Conservation (phyloP, 129 eudicot species). For the Smallanthus sonchifolius region DNA sequence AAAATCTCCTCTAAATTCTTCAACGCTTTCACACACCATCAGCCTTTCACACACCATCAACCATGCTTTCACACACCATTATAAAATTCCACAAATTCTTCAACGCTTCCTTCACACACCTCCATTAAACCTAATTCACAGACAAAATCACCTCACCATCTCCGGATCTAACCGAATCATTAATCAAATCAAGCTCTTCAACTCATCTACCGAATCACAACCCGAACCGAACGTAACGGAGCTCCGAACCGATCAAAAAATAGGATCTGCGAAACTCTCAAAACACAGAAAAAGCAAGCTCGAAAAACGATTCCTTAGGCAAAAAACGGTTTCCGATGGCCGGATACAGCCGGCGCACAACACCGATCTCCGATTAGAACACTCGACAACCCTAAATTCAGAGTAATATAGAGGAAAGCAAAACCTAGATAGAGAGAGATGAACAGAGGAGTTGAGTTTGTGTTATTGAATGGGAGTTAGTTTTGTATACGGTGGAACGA, state of each 20-base stretch:
- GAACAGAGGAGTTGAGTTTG: not conserved
- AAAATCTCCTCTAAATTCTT: no score
- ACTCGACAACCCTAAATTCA: conserved; percentile 13
- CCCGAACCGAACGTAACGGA: conserved; percentile 24
- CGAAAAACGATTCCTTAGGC: not conserved
- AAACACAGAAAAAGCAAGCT: conserved; percentile 3
- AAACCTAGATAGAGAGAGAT: not conserved
- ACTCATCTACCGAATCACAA: not conserved
- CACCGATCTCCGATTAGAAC: conserved; percentile 13
- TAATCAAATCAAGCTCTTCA: not conserved
- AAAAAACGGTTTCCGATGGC: conserved; percentile 24
- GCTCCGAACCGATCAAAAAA: no score
- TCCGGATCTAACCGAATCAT: conserved; percentile 28
- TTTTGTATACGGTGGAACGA: conserved; percentile 35
- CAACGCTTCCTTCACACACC: not conserved
- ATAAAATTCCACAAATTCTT: conserved; percentile 16
- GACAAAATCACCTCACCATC: conserved; percentile 18
- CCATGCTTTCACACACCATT: conserved; percentile 55
- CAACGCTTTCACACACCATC: no score
- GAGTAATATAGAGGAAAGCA: conserved; percentile 1
- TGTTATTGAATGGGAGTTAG: conserved; percentile 1
- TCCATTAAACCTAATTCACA: not conserved
- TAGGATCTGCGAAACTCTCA: conserved; percentile 23
- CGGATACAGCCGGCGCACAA: conserved; percentile 1
- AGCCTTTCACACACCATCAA: no score